These are phyloP conservation scores for Lipomyces mesembrius DNA, from an alignment of 805 yeast species.

Conservation along the genomic window DNA sequence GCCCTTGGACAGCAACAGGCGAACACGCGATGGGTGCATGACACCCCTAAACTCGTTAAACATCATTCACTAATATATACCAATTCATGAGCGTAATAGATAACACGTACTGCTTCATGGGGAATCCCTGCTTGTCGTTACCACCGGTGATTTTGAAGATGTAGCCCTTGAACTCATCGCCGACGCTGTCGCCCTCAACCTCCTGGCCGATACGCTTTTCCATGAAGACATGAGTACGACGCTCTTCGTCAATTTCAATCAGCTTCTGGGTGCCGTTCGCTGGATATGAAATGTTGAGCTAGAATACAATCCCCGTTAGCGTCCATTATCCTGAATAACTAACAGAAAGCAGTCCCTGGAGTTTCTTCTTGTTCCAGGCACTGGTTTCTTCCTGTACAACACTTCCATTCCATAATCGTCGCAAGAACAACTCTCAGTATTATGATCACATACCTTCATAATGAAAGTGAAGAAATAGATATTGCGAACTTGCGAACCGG, in stretches of 20 bases:
- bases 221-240: slow-evolving; percentile 96
- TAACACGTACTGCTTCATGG: slow-evolving; percentile 84
- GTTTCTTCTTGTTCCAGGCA: neutral
- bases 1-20: slow-evolving; percentile 89
- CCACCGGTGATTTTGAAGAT: slow-evolving; percentile 98
- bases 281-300: slow-evolving; percentile 99
- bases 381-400: neutral
- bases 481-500: neutral
- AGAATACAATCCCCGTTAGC: neutral
- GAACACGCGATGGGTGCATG: slow-evolving; percentile 99
- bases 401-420: neutral
- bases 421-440: neutral
- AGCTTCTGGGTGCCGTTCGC: slow-evolving; percentile 99
- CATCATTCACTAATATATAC: neutral
- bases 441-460: slow-evolving; percentile 18
- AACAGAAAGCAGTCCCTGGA: neutral
- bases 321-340: neutral
- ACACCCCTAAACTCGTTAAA: slow-evolving; percentile 67
- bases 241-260: slow-evolving; percentile 98
- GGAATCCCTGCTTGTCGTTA: slow-evolving; percentile 99
- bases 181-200: slow-evolving; percentile 97
- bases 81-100: neutral
- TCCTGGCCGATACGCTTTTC: slow-evolving; percentile 99
- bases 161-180: slow-evolving; percentile 99
- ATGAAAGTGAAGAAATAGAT: slow-evolving; percentile 5